Evolutionary conservation across 345 rosid species (phyloP).

Genomic region (Kernera saxatilis): DNA sequence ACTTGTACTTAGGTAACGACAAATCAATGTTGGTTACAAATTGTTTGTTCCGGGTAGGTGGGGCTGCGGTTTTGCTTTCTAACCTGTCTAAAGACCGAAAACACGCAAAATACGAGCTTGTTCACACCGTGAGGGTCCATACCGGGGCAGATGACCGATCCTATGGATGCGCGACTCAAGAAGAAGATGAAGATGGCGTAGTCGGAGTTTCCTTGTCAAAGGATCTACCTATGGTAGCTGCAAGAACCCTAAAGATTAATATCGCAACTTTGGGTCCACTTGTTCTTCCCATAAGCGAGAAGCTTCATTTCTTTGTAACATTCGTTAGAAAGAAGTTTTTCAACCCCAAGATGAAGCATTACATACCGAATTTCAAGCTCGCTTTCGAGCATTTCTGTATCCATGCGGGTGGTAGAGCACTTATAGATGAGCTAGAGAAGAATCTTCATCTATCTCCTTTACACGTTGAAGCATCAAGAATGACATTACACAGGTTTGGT

Average conservation of each 20-base stretch:
- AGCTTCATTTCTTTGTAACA: conserved; percentile 39
- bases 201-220: conserved; percentile 51
- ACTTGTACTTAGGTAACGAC: conserved; percentile 48
- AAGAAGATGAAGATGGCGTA: conserved; percentile 41
- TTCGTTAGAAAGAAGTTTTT: conserved; percentile 39
- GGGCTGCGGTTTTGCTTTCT: conserved; percentile 53
- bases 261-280: conserved; percentile 62
- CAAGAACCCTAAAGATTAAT: conserved; percentile 58
- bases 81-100: conserved; percentile 36
- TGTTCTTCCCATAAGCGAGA: conserved; percentile 58
- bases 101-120: conserved; percentile 46
- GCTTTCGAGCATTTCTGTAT: conserved; percentile 72
- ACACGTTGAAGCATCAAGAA: conserved; percentile 59
- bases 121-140: conserved; percentile 54
- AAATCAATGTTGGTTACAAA: conserved; percentile 55
- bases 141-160: conserved; percentile 49
- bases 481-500: conserved; percentile 61
- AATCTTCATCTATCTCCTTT: conserved; percentile 42
- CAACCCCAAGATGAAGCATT: conserved; percentile 38
- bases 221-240: conserved; percentile 56
- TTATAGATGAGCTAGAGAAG: conserved; percentile 53
- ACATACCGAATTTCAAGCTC: conserved; percentile 43
- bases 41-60: conserved; percentile 52
- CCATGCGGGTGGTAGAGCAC: conserved; percentile 60
- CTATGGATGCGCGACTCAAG: conserved; percentile 45